Evolutionary conservation across 805 yeast species (phyloP).

Genomic region (Yarrowia osloensis): DNA sequence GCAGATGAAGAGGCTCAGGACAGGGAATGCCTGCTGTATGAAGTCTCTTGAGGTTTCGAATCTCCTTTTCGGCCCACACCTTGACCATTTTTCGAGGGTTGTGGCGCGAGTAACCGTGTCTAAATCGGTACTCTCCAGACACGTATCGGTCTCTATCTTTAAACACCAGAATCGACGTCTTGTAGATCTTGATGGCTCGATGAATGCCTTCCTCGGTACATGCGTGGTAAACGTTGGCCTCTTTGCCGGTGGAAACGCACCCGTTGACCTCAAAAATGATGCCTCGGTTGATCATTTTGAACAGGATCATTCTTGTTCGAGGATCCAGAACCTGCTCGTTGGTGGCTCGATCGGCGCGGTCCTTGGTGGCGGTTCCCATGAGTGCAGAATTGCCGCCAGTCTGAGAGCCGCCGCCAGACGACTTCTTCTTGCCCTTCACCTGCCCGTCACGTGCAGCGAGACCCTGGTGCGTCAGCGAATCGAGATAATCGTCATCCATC

Average conservation of each 20-base stretch:
- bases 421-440: conserved; percentile 25
- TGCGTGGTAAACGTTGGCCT: conserved; percentile 97
- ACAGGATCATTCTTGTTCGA: conserved; percentile 79
- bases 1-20: conserved; percentile 87
- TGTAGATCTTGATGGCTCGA: conserved; percentile 92
- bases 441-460: conserved; percentile 20
- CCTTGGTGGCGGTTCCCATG: conserved; percentile 44
- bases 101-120: conserved; percentile 79
- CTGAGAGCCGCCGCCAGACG: conserved; percentile 36
- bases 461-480: conserved; percentile 29
- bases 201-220: conserved; percentile 44
- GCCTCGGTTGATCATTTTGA: conserved; percentile 80
- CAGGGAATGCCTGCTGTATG: conserved; percentile 80
- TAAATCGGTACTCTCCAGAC: conserved; percentile 90
- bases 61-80: conserved; percentile 98
- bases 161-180: conserved; percentile 94
- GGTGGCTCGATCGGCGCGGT: conserved; percentile 92
- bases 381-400: conserved; percentile 33
- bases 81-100: conserved; percentile 97
- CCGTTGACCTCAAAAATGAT: conserved; percentile 85
- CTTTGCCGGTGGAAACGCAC: conserved; percentile 94
- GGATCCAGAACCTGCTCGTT: conserved; percentile 97
- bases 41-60: conserved; percentile 84
- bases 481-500: conserved; percentile 35
- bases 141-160: conserved; percentile 96